A percentile compares a stretch with the other conserved stretches of the same genome.
Conservation (phyloP, 139 green algal genomes). For the Auxenochlorella protothecoides region DNA sequence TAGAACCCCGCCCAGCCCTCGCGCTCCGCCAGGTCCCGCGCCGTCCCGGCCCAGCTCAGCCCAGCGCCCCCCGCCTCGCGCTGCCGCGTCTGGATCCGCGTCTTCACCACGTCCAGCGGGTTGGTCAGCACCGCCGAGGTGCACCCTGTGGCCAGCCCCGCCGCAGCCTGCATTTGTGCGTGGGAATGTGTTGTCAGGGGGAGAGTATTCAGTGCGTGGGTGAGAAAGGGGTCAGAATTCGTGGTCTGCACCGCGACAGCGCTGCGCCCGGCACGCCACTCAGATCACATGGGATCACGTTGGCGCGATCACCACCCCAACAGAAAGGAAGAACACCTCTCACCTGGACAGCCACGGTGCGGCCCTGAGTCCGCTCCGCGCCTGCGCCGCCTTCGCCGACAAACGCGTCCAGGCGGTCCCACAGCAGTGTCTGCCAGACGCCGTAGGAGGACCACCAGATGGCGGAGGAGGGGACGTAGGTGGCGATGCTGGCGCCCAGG, state of each 20-base stretch:
- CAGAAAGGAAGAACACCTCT: neutral
- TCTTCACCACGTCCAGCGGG: constrained; percentile 79
- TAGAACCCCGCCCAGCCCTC: constrained; percentile 65
- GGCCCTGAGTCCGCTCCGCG: neutral
- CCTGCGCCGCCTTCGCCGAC: neutral
- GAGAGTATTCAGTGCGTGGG: no score
- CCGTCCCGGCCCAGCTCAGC: constrained; percentile 13
- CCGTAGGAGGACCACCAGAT: constrained; percentile 85
- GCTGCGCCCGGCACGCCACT: no score
- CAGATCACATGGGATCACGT: no score
- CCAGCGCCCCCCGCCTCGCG: constrained; percentile 8
- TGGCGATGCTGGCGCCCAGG: constrained; percentile 69
- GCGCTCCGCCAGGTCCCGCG: constrained; percentile 36
- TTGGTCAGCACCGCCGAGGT: constrained; percentile 58
- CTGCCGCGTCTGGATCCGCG: constrained; percentile 47
- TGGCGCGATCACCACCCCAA: no score
- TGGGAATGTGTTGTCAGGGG: neutral
- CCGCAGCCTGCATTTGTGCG: constrained; percentile 28
- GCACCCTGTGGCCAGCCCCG: constrained; percentile 51
- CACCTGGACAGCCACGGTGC: neutral
- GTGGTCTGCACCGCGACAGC: no score
- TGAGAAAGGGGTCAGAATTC: no score
- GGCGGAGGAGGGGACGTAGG: constrained; percentile 67
- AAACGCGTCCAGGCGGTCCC: constrained; percentile 34
- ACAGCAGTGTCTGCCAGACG: constrained; percentile 69